Base-by-base conservation (phyloP, 2,329 filamentous ascomycete genomes). In the Venturia effusa region DNA sequence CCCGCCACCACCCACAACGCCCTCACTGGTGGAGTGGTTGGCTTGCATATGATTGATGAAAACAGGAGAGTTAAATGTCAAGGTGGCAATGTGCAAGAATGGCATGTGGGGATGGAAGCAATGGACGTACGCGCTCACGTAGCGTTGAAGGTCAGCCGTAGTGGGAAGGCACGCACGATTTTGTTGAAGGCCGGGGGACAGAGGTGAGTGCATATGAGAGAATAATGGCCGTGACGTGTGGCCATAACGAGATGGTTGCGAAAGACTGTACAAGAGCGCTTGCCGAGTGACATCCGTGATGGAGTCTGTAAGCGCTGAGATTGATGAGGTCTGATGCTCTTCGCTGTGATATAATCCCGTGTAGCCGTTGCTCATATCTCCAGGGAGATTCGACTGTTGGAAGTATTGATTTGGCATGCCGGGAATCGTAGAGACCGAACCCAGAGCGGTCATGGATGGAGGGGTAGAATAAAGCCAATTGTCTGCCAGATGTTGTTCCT, bases 21-120 rank as follows among this genome's bases (percentile, higher is more conserved):
- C 64, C 24, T 63, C 59, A n/a, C 59, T 41, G 40, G 24, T 22
- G 10, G 40, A 37, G 55, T 83, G 79, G 66, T 84, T 80, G 66
- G 83, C 83, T 71, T 85, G 85, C 66, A 85, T 72, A 61, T 81
- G 82, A 66, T 77, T 84, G 55, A 84, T 81, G 68, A 85, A 85
- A 59, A 88, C 81, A 61, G 89, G 83, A 61, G 89, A 84, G 71
- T 96, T 91, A 77, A 97, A 97, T 51, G 92, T 92, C 67, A 97
- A 80, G 19, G 93, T 96, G 62, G 92, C 88, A 68, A 96, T 85
- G 76, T 97, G 93, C 66, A 96, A 80, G 75, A 97, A 96, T n/a
- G 94, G 93, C 66, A 96, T 77, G 74, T 97, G 93, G 27, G 93
- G 93, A 72, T 97, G 92, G 75, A 96, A 96, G 74, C 90, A 96